phyloP scores from a whole-genome alignment of 208 protist species.

The Lotmaria passim region DNA sequence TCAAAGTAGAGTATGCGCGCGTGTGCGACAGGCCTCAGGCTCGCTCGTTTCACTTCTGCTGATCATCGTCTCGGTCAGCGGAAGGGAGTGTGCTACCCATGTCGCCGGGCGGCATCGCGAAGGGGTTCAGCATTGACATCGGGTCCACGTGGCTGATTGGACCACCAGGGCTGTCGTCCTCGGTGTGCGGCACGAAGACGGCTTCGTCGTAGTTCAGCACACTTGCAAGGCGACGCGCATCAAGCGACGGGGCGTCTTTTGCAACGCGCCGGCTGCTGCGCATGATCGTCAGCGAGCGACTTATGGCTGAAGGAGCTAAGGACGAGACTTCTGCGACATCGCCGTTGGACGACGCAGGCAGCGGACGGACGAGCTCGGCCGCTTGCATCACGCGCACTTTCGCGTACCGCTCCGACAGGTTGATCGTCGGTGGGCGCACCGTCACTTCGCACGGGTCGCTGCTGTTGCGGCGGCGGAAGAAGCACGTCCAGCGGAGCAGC shows the following conservation, averaged over 20 bases:
- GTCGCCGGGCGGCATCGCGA: constrained; percentile 8
- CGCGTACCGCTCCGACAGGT: constrained; percentile 38
- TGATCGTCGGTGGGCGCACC: constrained; percentile 31
- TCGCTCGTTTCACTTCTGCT: constrained; percentile 1
- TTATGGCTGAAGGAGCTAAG: constrained; percentile 11
- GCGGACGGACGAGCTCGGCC: neutral
- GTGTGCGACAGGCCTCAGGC: neutral
- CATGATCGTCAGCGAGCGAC: constrained; percentile 20
- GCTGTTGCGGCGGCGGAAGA: constrained; percentile 39
- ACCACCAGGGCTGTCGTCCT: constrained; percentile 4
- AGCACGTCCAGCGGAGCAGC: constrained; percentile 62
- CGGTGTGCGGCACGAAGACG: constrained; percentile 32
- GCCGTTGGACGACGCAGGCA: neutral
- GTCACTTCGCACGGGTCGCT: constrained; percentile 21
- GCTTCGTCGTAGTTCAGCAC: constrained; percentile 42
- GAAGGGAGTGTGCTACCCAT: constrained; percentile 6
- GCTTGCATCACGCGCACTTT: constrained; percentile 26
- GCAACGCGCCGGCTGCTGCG: constrained; percentile 15
- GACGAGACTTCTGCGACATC: constrained; percentile 2
- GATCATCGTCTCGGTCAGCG: constrained; percentile 8
- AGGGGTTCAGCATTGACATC: constrained; percentile 39
- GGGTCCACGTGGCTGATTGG: constrained; percentile 34
- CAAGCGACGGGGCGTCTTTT: constrained; percentile 25
- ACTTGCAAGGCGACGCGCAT: constrained; percentile 10
- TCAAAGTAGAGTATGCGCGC: neutral